Evolutionary conservation across 1,284 basidiomycete species (phyloP).

Genomic region (Microbotryum lychnidis-dioicae): DNA sequence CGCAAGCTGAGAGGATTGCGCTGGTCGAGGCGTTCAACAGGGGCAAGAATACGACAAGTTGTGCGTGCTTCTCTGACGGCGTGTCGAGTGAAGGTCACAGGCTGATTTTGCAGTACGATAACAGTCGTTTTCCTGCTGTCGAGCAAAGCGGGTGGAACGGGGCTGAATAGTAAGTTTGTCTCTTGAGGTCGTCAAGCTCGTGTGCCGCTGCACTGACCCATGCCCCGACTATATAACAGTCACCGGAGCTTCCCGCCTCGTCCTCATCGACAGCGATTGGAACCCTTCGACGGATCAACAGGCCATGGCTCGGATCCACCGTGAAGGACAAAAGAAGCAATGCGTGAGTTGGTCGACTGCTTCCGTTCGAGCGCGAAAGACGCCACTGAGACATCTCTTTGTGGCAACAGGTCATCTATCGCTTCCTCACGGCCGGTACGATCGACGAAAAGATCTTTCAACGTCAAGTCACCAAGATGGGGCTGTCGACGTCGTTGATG

Average conservation of each 20-base stretch:
- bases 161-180: conserved; percentile 56
- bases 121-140: conserved; percentile 79
- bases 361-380: neutral
- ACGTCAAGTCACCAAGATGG: conserved; percentile 92
- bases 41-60: conserved; percentile 57
- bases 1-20: conserved; percentile 69
- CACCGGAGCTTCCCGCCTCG: conserved; percentile 64
- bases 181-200: conserved; percentile 47
- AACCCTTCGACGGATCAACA: conserved; percentile 90
- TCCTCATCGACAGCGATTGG: conserved; percentile 84
- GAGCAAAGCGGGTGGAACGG: conserved; percentile 91
- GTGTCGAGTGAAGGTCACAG: conserved; percentile 18
- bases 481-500: conserved; percentile 54
- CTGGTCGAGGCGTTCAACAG: conserved; percentile 73
- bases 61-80: conserved; percentile 44
- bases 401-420: conserved; percentile 62
- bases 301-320: conserved; percentile 72
- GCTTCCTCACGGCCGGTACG: conserved; percentile 46
- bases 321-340: conserved; percentile 82
- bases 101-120: conserved; percentile 38
- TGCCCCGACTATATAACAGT: conserved; percentile 3
- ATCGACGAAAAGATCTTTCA: conserved; percentile 48
- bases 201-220: neutral
- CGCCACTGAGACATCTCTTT: neutral
- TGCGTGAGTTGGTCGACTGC: conserved; percentile 30